Percentiles rank a stretch among this genome's conserved stretches.
phyloP scores from a whole-genome alignment of 805 yeast species.

The Starmerella apicola region DNA sequence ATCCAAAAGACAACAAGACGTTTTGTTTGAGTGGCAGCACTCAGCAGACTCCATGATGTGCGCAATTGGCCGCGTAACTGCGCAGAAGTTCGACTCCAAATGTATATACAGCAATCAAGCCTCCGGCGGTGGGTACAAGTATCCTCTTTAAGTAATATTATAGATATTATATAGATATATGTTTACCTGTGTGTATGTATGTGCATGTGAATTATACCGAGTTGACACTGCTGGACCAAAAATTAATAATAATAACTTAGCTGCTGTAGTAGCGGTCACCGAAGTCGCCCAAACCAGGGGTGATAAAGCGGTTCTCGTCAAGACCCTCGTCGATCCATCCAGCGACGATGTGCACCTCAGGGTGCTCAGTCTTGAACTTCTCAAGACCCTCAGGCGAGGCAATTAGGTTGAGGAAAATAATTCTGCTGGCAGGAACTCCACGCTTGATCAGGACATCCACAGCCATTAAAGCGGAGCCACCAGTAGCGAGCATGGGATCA shows the following conservation, averaged over 20 bases:
- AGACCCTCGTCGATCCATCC: conserved; percentile 85
- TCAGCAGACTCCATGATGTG: conserved; percentile 17
- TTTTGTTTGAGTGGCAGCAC: conserved; percentile 17
- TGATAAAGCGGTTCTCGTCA: conserved; percentile 72
- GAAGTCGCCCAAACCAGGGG: conserved; percentile 95
- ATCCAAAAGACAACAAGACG: not conserved
- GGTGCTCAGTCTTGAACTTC: conserved; percentile 65
- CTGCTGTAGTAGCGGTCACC: conserved; percentile 96
- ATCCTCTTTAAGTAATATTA: not conserved
- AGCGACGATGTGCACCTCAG: conserved; percentile 76
- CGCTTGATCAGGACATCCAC: conserved; percentile 75
- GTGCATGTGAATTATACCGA: no score
- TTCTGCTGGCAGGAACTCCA: conserved; percentile 81
- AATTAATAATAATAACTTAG: no score
- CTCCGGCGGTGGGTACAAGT: conserved; percentile 6
- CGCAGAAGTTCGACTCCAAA: not conserved
- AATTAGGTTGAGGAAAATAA: conserved; percentile 77
- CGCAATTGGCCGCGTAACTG: conserved; percentile 4
- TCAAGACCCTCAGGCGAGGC: conserved; percentile 92
- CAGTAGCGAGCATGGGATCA: conserved; percentile 98
- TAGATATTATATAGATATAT: no score
- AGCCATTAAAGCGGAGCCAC: conserved; percentile 97
- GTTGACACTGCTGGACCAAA: not conserved
- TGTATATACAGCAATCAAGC: conserved; percentile 4
- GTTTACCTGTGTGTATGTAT: no score